A percentile compares a stretch with the other conserved stretches of the same genome.
Evolutionary conservation across 306 rosid species (phyloP).

Genomic region (Dryas alaskensis): DNA sequence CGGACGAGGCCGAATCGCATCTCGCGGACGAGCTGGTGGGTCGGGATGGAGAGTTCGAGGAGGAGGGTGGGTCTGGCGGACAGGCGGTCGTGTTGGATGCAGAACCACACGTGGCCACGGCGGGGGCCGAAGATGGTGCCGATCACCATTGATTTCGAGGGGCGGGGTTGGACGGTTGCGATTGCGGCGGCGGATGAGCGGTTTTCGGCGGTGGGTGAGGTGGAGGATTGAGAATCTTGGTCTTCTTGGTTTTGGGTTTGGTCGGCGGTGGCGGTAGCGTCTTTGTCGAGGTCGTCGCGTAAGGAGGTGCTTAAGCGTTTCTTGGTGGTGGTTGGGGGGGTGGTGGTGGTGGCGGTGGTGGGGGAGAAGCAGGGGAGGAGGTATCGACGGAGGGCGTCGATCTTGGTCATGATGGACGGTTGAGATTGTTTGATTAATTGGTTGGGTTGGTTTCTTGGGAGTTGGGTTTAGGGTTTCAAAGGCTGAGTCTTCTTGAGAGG

Average conservation of each 20-base stretch:
- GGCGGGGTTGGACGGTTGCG: conserved; percentile 37
- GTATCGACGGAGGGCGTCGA: conserved; percentile 81
- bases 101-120: conserved; percentile 83
- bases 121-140: conserved; percentile 89
- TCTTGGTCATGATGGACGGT: conserved; percentile 44
- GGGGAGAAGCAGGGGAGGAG: conserved; percentile 75
- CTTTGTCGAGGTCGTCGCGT: conserved; percentile 33
- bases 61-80: conserved; percentile 62
- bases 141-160: conserved; percentile 72
- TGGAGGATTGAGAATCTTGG: conserved; percentile 44
- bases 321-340: conserved; percentile 40
- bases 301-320: conserved; percentile 67
- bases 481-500: too few relatives aligned
- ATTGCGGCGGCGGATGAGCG: neutral
- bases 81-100: conserved; percentile 68
- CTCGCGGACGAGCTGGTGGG: conserved; percentile 72
- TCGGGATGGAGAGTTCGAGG: conserved; percentile 68
- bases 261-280: conserved; percentile 2
- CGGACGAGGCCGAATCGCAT: conserved; percentile 82
- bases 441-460: conserved; percentile 19
- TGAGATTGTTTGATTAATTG: neutral
- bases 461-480: neutral
- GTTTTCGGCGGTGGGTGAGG: conserved; percentile 32
- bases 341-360: conserved; percentile 5
- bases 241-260: conserved; percentile 2